Evolutionary conservation across 495 filamentous ascomycete genomes (phyloP).

Genomic region (Lasiosphaeria ovina): DNA sequence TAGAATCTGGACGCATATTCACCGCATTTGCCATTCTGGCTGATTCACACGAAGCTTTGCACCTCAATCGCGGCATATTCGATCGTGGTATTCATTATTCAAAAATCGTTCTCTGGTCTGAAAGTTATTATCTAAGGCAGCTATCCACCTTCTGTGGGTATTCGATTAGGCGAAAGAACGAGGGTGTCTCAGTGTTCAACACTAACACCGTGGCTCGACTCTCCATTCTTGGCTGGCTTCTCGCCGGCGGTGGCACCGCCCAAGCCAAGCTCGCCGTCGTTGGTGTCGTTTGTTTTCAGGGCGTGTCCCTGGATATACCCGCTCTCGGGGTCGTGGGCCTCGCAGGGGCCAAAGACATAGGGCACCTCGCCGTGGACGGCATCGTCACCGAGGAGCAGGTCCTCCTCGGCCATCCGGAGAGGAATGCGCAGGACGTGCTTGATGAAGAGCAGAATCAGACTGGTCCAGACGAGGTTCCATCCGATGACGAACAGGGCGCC

Average conservation of each 20-base stretch:
- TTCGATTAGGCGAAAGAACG: neutral
- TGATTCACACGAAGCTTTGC: too few relatives aligned
- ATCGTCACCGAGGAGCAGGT: slow-evolving; percentile 49
- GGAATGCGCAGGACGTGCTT: slow-evolving; percentile 53
- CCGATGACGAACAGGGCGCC: slow-evolving; percentile 57
- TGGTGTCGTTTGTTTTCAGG: slow-evolving; percentile 5
- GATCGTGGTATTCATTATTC: too few relatives aligned
- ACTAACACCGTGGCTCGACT: slow-evolving; percentile 20
- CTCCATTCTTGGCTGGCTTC: slow-evolving; percentile 33
- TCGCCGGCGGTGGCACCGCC: slow-evolving; percentile 3
- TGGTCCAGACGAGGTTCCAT: slow-evolving; percentile 55
- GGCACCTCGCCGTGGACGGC: slow-evolving; percentile 53
- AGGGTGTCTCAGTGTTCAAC: neutral
- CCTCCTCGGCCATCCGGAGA: slow-evolving; percentile 48
- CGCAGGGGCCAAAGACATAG: slow-evolving; percentile 40
- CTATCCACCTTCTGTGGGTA: too few relatives aligned
- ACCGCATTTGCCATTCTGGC: too few relatives aligned
- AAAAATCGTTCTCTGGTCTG: too few relatives aligned
- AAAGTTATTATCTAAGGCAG: too few relatives aligned
- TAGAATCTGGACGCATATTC: too few relatives aligned
- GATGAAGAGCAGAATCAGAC: slow-evolving; percentile 53
- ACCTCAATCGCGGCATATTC: too few relatives aligned
- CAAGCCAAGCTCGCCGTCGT: slow-evolving; percentile 16
- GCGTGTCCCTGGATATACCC: slow-evolving; percentile 21
- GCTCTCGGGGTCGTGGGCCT: slow-evolving; percentile 21